Evolutionary conservation across 108 stramenopile species (phyloP).

Genomic region (Epipyxis sp.): DNA sequence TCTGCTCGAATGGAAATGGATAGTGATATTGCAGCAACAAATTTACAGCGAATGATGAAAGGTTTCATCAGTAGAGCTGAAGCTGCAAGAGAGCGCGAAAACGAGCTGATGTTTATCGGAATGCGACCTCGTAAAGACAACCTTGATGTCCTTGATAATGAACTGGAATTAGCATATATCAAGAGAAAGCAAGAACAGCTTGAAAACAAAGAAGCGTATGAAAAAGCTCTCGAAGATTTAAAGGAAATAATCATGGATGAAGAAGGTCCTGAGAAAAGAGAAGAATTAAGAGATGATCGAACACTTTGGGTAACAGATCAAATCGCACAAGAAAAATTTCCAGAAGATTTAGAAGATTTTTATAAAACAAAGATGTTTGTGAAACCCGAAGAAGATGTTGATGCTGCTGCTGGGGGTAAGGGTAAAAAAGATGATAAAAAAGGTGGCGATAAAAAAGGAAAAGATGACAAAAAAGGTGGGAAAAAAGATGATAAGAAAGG

Average conservation of each 20-base stretch:
- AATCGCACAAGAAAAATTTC: constrained; percentile 56
- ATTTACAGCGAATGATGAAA: constrained; percentile 62
- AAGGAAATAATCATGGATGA: constrained; percentile 68
- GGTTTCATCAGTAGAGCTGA: constrained; percentile 48
- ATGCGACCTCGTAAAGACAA: constrained; percentile 57
- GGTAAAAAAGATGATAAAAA: neutral
- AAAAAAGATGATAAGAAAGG: constrained; percentile 32
- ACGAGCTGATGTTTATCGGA: constrained; percentile 65
- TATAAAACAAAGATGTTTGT: constrained; percentile 39
- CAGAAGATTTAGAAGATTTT: constrained; percentile 64
- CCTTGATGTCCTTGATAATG: constrained; percentile 43
- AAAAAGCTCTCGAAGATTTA: constrained; percentile 61
- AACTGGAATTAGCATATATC: constrained; percentile 54
- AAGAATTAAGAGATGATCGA: constrained; percentile 65
- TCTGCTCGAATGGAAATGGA: constrained; percentile 42
- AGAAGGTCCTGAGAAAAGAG: constrained; percentile 72
- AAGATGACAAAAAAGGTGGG: constrained; percentile 9
- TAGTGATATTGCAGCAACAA: constrained; percentile 62
- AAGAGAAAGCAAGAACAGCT: constrained; percentile 69
- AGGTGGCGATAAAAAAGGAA: constrained; percentile 14
- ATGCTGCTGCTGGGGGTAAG: constrained; percentile 21
- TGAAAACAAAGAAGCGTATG: constrained; percentile 68
- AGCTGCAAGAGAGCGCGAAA: constrained; percentile 47
- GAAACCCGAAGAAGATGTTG: constrained; percentile 39
- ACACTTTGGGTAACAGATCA: constrained; percentile 71